Evolutionary conservation across 2,329 filamentous ascomycete genomes (phyloP).

Genomic region (Fusarium virguliforme): DNA sequence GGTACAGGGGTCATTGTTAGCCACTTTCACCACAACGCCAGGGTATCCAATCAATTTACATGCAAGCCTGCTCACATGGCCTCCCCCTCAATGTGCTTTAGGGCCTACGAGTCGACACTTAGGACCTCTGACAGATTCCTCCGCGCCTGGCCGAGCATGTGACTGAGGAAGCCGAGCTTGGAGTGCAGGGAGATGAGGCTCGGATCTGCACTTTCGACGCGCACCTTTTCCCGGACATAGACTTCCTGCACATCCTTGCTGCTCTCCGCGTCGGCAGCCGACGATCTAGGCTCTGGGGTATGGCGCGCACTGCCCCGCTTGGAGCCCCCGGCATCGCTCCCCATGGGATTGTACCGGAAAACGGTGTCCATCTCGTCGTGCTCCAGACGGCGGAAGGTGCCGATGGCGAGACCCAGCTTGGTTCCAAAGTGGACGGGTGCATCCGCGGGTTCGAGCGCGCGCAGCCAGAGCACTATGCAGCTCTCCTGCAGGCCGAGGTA

Average conservation of each 20-base stretch:
- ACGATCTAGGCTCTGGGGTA: slow-evolving; percentile 46
- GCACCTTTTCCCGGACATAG: slow-evolving; percentile 89
- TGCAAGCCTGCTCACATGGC: slow-evolving; percentile 35
- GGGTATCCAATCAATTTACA: slow-evolving; percentile 52
- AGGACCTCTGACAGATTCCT: slow-evolving; percentile 84
- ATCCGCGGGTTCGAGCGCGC: slow-evolving; percentile 78
- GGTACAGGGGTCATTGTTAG: slow-evolving; percentile 12
- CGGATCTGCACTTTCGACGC: slow-evolving; percentile 91
- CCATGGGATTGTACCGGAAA: slow-evolving; percentile 73
- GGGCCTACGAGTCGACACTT: slow-evolving; percentile 65
- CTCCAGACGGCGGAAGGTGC: slow-evolving; percentile 74
- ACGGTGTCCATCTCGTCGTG: slow-evolving; percentile 86
- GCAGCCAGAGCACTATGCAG: slow-evolving; percentile 77
- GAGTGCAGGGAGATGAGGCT: slow-evolving; percentile 86
- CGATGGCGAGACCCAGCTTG: slow-evolving; percentile 80
- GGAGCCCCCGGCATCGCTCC: slow-evolving; percentile 51
- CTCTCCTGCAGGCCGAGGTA: slow-evolving; percentile 80
- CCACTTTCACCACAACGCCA: slow-evolving; percentile 37
- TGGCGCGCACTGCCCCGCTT: slow-evolving; percentile 48
- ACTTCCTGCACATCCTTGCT: slow-evolving; percentile 70
- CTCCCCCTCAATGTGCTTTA: slow-evolving; percentile 31
- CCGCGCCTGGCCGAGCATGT: slow-evolving; percentile 79
- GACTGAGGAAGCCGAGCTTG: slow-evolving; percentile 84
- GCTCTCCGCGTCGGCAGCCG: slow-evolving; percentile 38
- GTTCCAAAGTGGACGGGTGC: slow-evolving; percentile 74